Evolutionary conservation across 2,329 filamentous ascomycete species (phyloP).

Genomic region (Chaetomium olivaceum): DNA sequence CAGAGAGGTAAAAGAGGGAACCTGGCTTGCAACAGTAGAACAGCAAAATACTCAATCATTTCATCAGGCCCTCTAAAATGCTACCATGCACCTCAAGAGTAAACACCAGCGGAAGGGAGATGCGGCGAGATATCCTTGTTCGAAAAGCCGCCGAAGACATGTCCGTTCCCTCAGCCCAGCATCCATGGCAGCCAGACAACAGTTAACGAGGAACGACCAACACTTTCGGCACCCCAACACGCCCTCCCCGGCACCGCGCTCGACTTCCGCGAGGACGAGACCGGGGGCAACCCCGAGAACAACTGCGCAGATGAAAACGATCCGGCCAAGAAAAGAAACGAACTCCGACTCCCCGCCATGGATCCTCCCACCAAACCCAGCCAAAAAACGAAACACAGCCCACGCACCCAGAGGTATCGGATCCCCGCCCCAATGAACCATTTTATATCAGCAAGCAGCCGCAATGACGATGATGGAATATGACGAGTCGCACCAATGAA

Average conservation of each 20-base stretch:
- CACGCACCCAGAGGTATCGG: conserved; percentile 16
- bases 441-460: conserved; percentile 17
- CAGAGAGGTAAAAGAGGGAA: neutral
- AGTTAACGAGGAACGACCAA: neutral
- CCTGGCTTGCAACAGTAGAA: neutral
- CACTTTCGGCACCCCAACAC: neutral
- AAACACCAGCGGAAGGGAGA: neutral
- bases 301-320: neutral
- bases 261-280: neutral
- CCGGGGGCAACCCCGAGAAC: neutral
- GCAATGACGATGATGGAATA: neutral
- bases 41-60: neutral
- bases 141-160: neutral
- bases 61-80: neutral
- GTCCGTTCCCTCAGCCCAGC: neutral
- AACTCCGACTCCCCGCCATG: conserved; percentile 11
- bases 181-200: neutral
- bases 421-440: conserved; percentile 15
- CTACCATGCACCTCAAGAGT: neutral
- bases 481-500: conserved; percentile 11
- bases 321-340: neutral
- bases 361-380: conserved; percentile 3
- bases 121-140: neutral
- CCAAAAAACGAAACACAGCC: conserved; percentile 3
- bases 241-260: neutral